phyloP scores from a whole-genome alignment of 1,284 basidiomycete genomes.

The Sanghuangporus sanghuang region DNA sequence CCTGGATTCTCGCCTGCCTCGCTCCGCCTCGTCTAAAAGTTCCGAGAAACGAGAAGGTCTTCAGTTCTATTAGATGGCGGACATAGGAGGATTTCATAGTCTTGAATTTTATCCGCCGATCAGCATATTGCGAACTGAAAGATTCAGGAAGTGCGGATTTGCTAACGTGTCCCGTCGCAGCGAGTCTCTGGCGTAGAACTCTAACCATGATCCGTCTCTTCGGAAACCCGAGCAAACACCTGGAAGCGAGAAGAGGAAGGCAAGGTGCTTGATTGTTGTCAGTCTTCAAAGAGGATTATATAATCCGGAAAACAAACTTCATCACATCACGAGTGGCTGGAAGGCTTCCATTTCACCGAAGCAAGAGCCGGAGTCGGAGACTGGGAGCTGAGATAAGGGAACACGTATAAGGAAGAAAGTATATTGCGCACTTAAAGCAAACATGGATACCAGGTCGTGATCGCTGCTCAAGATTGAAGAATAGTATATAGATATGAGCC shows the following conservation, averaged over 20 bases:
- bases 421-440: not conserved
- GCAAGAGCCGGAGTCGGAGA: not conserved
- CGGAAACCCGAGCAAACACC: not conserved
- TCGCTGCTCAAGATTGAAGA: not conserved
- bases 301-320: not conserved
- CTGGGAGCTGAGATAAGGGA: not conserved
- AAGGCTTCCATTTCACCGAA: not conserved
- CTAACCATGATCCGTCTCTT: not conserved
- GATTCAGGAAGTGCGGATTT: not conserved
- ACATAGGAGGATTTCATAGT: not conserved
- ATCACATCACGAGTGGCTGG: not conserved
- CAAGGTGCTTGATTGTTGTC: not conserved
- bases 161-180: not conserved
- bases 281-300: not conserved
- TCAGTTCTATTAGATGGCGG: not conserved
- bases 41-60: not conserved
- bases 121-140: not conserved
- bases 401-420: not conserved
- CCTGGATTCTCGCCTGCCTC: not conserved
- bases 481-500: not conserved
- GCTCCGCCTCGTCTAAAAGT: not conserved
- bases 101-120: not conserved
- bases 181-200: not conserved
- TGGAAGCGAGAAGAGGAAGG: not conserved
- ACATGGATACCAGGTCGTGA: not conserved